Base-by-base conservation (phyloP, 2,329 filamentous ascomycete species). In the Calonectria hongkongensis region DNA sequence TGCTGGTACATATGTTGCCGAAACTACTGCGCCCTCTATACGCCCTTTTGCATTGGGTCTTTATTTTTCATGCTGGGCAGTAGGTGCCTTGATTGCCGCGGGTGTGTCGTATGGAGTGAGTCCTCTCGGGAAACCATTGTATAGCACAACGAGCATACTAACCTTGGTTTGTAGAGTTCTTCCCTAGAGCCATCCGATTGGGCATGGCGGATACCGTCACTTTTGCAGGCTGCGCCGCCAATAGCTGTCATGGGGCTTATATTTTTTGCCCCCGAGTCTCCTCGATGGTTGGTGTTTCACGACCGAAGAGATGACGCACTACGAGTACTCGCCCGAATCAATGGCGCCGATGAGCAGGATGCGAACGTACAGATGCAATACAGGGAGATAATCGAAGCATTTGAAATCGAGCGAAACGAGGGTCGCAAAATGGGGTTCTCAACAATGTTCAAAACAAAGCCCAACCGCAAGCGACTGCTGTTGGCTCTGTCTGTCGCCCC, bases 281-380 rank as follows among this genome's bases (percentile, higher is more conserved):
- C 70, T 18, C 70, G 70, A n/a, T 72, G 70, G 70, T 65, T 72
- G 15, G 67, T 68, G 15, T 45, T 60, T 18, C 28, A 68, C 18
- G 70, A 65, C 18, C 70, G 65, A 8, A 47, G 60, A 25, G 70
- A 72, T 2, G 65, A 72, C 27, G 76, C 72, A 33, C 73, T 77
- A 9, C 66, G 5, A 67, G 51, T 47, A 16, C 60, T 65, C 18
- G 45, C 62, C 2, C 45, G 33, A 7, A 33, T 73, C 18, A 71
- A 73, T 18, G 71, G 69, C 2, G 27, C 39, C 25, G 30, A 33
- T 6, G 51, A 33, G 2, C 63, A 68, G 6, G 58, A 70, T 4
- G 16, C 56, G 3, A 18, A 18, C 18, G 73, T 73, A 0, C 71
- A 71, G 6, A 30, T 71, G 16, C 71, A 74, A 33, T 74, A 73